Conservation (phyloP, 169 alveolate species). For the Plasmodium inui region DNA sequence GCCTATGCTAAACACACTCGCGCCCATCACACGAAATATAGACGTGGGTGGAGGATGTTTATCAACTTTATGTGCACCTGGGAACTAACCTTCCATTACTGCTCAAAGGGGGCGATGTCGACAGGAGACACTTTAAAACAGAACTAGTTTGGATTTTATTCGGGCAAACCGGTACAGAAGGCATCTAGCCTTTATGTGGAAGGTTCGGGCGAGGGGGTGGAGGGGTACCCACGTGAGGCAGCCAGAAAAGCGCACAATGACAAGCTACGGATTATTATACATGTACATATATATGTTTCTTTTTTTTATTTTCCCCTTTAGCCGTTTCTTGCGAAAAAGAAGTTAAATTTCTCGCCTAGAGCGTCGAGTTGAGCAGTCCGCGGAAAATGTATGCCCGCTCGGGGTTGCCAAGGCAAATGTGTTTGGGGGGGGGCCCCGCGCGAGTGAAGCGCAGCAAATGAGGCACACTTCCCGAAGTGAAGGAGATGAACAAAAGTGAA, state of each 20-base stretch:
- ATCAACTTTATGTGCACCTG: neutral
- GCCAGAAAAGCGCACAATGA: neutral
- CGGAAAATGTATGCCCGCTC: neutral
- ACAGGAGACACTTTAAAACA: neutral
- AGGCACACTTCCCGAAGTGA: neutral
- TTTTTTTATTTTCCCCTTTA: neutral
- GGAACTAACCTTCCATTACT: neutral
- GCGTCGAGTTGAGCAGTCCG: neutral
- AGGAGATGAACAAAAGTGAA: neutral
- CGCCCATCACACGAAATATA: neutral
- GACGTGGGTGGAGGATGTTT: neutral
- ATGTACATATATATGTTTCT: no score
- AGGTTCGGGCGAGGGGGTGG: neutral
- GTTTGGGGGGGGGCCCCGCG: neutral
- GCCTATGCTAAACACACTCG: neutral
- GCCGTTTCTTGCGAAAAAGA: neutral
- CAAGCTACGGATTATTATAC: neutral
- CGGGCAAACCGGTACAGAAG: neutral
- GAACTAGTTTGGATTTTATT: neutral
- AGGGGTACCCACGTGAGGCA: neutral
- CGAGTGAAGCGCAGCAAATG: neutral
- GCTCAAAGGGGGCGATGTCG: neutral
- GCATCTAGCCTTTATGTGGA: neutral
- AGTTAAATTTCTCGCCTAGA: neutral
- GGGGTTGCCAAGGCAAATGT: neutral